A percentile compares a stretch with the other conserved stretches of the same genome.
Evolutionary conservation across 805 yeast genomes (phyloP).

Genomic region (Wickerhamiella nectarea): DNA sequence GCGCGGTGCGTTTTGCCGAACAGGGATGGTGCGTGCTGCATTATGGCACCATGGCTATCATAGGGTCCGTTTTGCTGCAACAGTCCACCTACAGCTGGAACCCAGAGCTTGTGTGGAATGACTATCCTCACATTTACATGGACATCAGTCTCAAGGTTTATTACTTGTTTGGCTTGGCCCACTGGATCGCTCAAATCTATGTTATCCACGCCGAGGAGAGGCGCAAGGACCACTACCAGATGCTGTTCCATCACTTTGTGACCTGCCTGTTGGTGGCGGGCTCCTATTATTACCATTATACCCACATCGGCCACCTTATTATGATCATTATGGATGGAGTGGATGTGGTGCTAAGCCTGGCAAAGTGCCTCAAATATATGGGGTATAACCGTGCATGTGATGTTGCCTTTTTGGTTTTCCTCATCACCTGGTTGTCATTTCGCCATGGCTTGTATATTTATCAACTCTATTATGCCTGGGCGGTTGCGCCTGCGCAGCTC

Average conservation of each 20-base stretch:
- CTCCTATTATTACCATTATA: conserved; percentile 58
- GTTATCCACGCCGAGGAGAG: conserved; percentile 64
- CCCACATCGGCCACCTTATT: conserved; percentile 66
- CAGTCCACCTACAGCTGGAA: conserved; percentile 45
- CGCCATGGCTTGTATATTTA: conserved; percentile 67
- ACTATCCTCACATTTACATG: conserved; percentile 65
- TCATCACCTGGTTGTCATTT: conserved; percentile 52
- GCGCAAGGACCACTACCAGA: conserved; percentile 72
- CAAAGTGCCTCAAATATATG: conserved; percentile 66
- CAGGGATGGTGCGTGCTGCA: conserved; percentile 69
- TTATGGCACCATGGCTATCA: conserved; percentile 39
- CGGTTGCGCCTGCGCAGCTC: conserved; percentile 30
- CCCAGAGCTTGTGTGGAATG: conserved; percentile 43
- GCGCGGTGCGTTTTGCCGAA: conserved; percentile 62
- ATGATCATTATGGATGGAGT: conserved; percentile 71
- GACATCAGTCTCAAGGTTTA: conserved; percentile 43
- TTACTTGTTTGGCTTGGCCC: conserved; percentile 58
- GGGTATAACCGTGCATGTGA: conserved; percentile 53
- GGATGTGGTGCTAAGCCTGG: conserved; percentile 56
- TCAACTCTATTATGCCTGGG: conserved; percentile 45
- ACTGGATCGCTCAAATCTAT: conserved; percentile 70
- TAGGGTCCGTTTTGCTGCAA: conserved; percentile 46
- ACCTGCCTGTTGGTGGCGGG: conserved; percentile 56
- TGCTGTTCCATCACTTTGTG: conserved; percentile 80
- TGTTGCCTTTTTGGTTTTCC: conserved; percentile 48